Percentiles rank a stretch among this genome's conserved stretches.
Conservation (phyloP, 1,139 yeast genomes). For the Candida tunisiensis region DNA sequence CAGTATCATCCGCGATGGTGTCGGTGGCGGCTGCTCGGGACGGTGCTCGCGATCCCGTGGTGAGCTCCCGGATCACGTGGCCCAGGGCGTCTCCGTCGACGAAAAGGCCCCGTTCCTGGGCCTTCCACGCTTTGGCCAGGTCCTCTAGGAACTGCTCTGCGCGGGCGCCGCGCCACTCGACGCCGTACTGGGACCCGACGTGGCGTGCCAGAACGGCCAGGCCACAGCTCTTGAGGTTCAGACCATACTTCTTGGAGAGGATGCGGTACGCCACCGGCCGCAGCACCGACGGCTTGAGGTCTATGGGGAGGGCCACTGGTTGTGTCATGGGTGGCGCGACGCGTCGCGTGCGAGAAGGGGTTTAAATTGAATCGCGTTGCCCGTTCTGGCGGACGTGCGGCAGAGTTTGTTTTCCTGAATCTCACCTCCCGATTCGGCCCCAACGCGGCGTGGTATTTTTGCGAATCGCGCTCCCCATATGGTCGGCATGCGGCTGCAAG, state of each 20-base stretch:
- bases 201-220: constrained; percentile 52
- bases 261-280: constrained; percentile 86
- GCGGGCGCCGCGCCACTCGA: constrained; percentile 64
- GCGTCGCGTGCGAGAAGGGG: too few species aligned
- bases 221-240: constrained; percentile 80
- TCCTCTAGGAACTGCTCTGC: constrained; percentile 61
- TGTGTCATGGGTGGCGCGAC: too few species aligned
- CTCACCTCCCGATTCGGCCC: too few species aligned
- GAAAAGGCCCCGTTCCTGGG: constrained; percentile 73
- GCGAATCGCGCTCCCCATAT: too few species aligned
- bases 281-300: constrained; percentile 61
- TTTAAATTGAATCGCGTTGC: too few species aligned
- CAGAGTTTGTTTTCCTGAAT: too few species aligned
- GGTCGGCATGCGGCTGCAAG: too few species aligned
- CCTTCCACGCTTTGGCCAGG: constrained; percentile 72
- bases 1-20: not conserved
- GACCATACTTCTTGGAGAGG: constrained; percentile 80
- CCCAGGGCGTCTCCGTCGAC: constrained; percentile 58
- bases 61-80: constrained; percentile 37
- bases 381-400: too few species aligned
- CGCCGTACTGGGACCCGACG: constrained; percentile 63
- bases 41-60: too few species aligned
- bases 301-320: constrained; percentile 63
- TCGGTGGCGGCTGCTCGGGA: constrained; percentile 1
- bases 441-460: too few species aligned